Percentiles rank a stretch among this genome's conserved stretches.
These are phyloP conservation scores for Dactylonectria estremocensis DNA, from an alignment of 2,329 filamentous ascomycete genomes.

Conservation along the genomic window DNA sequence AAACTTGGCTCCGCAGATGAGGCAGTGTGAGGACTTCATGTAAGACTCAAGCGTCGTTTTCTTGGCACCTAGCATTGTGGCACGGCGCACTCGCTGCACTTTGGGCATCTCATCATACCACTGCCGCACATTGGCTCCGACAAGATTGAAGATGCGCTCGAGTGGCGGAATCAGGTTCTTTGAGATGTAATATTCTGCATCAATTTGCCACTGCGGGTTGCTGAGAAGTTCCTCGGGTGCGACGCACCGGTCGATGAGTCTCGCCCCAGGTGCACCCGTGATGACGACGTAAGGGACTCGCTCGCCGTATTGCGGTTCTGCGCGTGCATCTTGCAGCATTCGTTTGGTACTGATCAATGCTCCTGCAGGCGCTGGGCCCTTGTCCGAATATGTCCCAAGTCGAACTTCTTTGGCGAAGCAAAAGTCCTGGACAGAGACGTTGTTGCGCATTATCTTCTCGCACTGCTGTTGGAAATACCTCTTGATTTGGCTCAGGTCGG, in stretches of 20 bases:
- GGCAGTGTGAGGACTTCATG: constrained; percentile 84
- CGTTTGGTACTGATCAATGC: constrained; percentile 88
- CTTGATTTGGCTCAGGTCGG: constrained; percentile 91
- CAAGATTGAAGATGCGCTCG: constrained; percentile 95
- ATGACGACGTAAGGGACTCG: constrained; percentile 95
- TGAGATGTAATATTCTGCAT: constrained; percentile 96
- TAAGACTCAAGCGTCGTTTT: constrained; percentile 94
- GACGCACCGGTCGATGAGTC: constrained; percentile 91
- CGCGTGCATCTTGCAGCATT: constrained; percentile 88
- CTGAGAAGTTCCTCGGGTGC: constrained; percentile 86
- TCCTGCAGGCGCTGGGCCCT: constrained; percentile 85
- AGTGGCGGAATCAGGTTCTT: constrained; percentile 97
- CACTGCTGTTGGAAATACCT: constrained; percentile 92
- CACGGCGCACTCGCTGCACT: constrained; percentile 76
- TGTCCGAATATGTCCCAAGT: constrained; percentile 85
- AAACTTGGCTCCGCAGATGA: constrained; percentile 73
- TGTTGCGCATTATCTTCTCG: constrained; percentile 90
- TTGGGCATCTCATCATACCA: constrained; percentile 99
- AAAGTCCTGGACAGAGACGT: constrained; percentile 93
- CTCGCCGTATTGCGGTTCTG: constrained; percentile 95
- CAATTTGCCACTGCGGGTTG: constrained; percentile 84
- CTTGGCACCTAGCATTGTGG: constrained; percentile 52
- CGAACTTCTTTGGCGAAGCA: constrained; percentile 95
- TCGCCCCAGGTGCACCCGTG: constrained; percentile 86
- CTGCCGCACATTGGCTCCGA: constrained; percentile 88